Evolutionary conservation across 352 stramenopile species (phyloP).

Genomic region (Pythium aquatile): DNA sequence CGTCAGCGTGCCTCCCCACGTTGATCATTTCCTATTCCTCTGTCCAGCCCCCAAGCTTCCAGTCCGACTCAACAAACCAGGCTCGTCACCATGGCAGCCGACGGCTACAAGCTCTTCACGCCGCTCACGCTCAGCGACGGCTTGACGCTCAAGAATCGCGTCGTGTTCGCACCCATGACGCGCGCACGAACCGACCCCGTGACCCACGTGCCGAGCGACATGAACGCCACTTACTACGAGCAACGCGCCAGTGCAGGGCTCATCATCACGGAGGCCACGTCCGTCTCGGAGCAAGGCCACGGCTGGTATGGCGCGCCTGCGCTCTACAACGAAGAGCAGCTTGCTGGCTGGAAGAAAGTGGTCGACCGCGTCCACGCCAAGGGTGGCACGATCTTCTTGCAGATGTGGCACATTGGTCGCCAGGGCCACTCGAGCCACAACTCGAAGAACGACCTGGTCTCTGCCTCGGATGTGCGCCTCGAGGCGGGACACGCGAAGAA

Average conservation of each 20-base stretch:
- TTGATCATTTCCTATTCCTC: background rate
- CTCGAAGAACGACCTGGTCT: constrained; percentile 33
- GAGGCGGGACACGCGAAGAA: background rate
- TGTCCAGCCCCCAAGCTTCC: background rate
- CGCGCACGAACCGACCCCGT: constrained; percentile 4
- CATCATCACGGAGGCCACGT: constrained; percentile 7
- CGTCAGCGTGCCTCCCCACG: background rate
- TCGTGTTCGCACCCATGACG: constrained; percentile 34
- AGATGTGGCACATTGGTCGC: constrained; percentile 72
- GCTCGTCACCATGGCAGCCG: background rate
- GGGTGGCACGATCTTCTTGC: constrained; percentile 33
- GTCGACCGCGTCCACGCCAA: background rate
- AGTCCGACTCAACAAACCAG: background rate
- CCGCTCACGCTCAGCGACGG: constrained; percentile 7
- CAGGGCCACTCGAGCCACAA: constrained; percentile 39
- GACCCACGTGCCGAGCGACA: constrained; percentile 4
- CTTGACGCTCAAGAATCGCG: constrained; percentile 27
- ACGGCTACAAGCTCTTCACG: constrained; percentile 15
- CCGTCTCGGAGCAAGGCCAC: background rate
- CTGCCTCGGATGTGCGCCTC: constrained; percentile 22
- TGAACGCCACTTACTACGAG: constrained; percentile 29
- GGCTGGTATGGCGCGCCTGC: constrained; percentile 10
- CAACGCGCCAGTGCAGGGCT: constrained; percentile 14
- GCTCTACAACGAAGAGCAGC: constrained; percentile 28
- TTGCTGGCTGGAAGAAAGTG: background rate